Evolutionary conservation across 2,329 filamentous ascomycete species (phyloP).

Genomic region (Diaporthe australafricana): DNA sequence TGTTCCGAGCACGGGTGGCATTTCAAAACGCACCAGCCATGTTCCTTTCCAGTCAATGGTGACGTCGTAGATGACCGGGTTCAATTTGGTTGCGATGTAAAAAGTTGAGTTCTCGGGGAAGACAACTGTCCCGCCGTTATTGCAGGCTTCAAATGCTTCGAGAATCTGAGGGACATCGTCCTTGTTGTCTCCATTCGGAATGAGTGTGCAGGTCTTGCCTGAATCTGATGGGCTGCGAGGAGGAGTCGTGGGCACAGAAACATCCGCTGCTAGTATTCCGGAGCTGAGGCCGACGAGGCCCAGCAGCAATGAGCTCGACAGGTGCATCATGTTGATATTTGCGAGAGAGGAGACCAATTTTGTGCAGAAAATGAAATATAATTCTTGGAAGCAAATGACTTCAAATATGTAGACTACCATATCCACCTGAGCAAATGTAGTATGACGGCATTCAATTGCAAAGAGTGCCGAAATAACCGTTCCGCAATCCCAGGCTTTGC

Average conservation of each 20-base stretch:
- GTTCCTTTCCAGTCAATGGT: conserved; percentile 63
- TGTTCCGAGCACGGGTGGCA: background rate
- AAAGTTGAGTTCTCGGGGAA: conserved; percentile 63
- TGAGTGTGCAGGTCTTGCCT: conserved; percentile 42
- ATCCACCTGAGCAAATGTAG: no score
- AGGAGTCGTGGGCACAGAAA: conserved; percentile 2
- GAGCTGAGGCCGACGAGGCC: conserved; percentile 28
- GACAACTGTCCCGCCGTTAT: conserved; percentile 52
- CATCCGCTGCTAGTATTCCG: background rate
- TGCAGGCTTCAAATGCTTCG: conserved; percentile 43
- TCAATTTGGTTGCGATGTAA: conserved; percentile 61
- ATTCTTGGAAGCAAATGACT: background rate
- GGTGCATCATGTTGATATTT: conserved; percentile 15
- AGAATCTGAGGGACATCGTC: conserved; percentile 45
- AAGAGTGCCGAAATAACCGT: background rate
- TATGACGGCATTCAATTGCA: conserved; percentile 15
- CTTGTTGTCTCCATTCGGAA: conserved; percentile 35
- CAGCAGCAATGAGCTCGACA: background rate
- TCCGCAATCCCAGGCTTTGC: background rate
- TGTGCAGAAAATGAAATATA: no score
- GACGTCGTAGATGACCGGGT: conserved; percentile 61
- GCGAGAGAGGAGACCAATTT: background rate
- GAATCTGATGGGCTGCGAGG: conserved; percentile 37
- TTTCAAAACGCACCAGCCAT: conserved; percentile 55
- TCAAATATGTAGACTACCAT: conserved; percentile 1